Base-by-base conservation (phyloP, 768 basidiomycete genomes). In the Phaffia tasmanica region DNA sequence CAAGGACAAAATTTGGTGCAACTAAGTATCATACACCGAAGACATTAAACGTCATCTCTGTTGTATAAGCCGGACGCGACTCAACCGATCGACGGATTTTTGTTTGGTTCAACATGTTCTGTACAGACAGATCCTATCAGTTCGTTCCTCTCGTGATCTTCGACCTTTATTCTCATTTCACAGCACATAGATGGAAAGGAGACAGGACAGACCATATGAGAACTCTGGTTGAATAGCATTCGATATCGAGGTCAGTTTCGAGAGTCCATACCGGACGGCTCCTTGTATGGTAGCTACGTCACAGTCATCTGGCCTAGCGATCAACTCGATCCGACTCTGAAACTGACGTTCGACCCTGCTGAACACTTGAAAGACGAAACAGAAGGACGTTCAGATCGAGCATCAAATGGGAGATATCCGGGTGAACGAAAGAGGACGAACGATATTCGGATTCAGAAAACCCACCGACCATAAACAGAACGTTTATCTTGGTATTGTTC, bases 271-370 rank as follows among this genome's bases (percentile, higher is more conserved):
- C 73, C 85, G 83, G 46, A 89, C 89, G n/a, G 87, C 89, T 55
- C 89, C 89, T 63, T 89, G 85, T 64, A 86, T 78, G 1, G 89
- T 92, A 1, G 90, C 90, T 18, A 89, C 90, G 73, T 92, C 90
- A 32, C 87, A 85, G 77, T 93, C 89, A 48, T 84, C 80, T 30
- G 90, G 89, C 61, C 90, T 83, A 46, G 85, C 86, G 73, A 92
- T 87, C 65, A 88, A 85, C 59, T 77, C 81, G 57, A 91, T 86
- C 56, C 81, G 81, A 49, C 80, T 76, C 8, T 80, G 79, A 73
- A 91, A 88, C 70, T 80, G 83, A 71, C 83, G 84, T 85, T 88
- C 61, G 30, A 62, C 27, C 29, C 61, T 25, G 23, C 49, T 48
- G 35, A 62, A 47, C 11, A 62, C 35, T 42, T 42, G 35, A 42